A percentile compares a stretch with the other conserved stretches of the same genome.
Evolutionary conservation across 2,329 filamentous ascomycete genomes (phyloP).

Genomic region (Beauveria australis): DNA sequence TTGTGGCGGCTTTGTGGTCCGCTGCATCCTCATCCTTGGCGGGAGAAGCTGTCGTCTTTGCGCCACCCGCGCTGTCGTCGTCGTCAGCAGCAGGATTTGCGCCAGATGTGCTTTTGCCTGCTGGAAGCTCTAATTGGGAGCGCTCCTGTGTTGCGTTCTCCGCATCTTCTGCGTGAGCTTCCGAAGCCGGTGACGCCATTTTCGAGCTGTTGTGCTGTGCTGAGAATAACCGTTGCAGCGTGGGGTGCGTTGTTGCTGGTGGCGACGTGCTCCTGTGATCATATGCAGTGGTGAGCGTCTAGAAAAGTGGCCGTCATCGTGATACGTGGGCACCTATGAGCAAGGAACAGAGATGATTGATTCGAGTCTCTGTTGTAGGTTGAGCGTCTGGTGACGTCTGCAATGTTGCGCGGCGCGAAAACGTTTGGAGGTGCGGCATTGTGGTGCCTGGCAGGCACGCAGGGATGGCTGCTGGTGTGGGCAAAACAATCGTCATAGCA

Average conservation of each 20-base stretch:
- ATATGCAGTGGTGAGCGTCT: conserved; percentile 31
- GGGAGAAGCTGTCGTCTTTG: background rate
- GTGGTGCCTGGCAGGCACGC: background rate
- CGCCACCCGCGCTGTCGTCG: background rate
- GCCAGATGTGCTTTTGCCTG: background rate
- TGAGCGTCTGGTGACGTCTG: background rate
- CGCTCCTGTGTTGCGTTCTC: background rate
- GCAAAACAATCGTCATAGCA: conserved; percentile 6
- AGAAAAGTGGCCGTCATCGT: conserved; percentile 24
- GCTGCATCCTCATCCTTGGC: background rate
- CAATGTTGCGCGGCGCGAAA: background rate
- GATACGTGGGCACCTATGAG: conserved; percentile 31
- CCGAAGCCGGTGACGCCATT: background rate
- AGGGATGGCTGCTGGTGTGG: background rate
- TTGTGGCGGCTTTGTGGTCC: background rate
- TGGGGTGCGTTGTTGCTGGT: background rate
- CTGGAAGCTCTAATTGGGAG: background rate
- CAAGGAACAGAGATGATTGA: background rate
- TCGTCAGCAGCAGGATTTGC: background rate
- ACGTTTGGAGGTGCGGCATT: background rate
- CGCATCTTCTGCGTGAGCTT: background rate
- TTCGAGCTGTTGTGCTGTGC: background rate
- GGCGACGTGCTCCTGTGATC: conserved; percentile 18
- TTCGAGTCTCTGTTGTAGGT: background rate
- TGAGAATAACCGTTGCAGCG: background rate